phyloP scores from a whole-genome alignment of 1,284 basidiomycete species.

The Singerocomus inundabilis region DNA sequence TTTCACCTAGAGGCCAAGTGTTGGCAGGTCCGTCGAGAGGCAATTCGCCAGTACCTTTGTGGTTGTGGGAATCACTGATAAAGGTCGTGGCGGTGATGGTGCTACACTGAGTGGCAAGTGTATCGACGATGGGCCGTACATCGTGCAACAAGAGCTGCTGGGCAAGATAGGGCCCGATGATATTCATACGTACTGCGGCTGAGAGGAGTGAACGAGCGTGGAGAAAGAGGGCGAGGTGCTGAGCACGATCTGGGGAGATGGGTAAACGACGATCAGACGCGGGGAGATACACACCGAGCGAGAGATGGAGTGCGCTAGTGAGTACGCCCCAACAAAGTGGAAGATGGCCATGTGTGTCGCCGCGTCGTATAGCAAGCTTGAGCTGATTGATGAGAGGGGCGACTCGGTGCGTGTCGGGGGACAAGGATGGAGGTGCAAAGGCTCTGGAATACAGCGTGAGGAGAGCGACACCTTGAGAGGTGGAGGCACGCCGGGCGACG shows the following conservation, averaged over 20 bases:
- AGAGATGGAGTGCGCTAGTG: slow-evolving; percentile 73
- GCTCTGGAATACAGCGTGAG: slow-evolving; percentile 87
- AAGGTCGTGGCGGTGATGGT: slow-evolving; percentile 43
- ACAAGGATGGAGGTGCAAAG: slow-evolving; percentile 52
- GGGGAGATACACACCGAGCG: slow-evolving; percentile 54
- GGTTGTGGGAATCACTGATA: background rate
- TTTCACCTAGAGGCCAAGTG: slow-evolving; percentile 97
- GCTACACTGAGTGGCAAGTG: slow-evolving; percentile 46
- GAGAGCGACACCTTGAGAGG: slow-evolving; percentile 90
- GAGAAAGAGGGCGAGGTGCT: slow-evolving; percentile 89
- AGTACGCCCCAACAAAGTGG: slow-evolving; percentile 90
- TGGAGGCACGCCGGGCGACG: slow-evolving; percentile 83
- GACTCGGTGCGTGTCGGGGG: slow-evolving; percentile 1
- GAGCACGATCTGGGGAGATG: slow-evolving; percentile 56
- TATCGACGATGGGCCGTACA: slow-evolving; percentile 62
- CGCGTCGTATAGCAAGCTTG: slow-evolving; percentile 65
- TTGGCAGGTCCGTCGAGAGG: slow-evolving; percentile 65
- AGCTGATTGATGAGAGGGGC: slow-evolving; percentile 56
- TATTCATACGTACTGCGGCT: slow-evolving; percentile 88
- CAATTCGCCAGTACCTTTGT: slow-evolving; percentile 38
- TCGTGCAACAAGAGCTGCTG: slow-evolving; percentile 84
- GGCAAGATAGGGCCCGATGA: slow-evolving; percentile 89
- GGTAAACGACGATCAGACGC: background rate
- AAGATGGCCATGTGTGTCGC: slow-evolving; percentile 76
- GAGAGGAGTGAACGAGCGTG: slow-evolving; percentile 89